phyloP scores from a whole-genome alignment of 306 rosid genomes.

The Mimosa pudica region DNA sequence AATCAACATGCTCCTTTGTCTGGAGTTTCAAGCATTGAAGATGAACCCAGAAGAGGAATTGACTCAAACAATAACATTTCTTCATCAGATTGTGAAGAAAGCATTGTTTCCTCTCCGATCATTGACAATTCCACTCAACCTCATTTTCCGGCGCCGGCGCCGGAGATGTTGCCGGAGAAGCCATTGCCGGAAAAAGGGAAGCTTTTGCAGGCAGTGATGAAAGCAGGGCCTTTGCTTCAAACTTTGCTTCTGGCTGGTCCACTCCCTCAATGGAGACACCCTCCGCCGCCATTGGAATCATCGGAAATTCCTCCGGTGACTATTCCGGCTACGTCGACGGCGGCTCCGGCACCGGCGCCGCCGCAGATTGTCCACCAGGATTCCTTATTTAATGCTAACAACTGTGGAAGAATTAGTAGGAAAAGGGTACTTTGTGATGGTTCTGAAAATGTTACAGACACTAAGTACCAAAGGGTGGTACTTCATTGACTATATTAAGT shows the following conservation, averaged over 20 bases:
- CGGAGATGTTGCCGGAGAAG: slow-evolving; percentile 57
- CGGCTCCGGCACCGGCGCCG: slow-evolving; percentile 29
- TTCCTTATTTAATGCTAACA: slow-evolving; percentile 46
- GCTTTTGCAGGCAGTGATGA: slow-evolving; percentile 95
- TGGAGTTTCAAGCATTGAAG: slow-evolving; percentile 92
- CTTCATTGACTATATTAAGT: slow-evolving; percentile 53
- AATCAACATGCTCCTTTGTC: slow-evolving; percentile 63
- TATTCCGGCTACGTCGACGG: slow-evolving; percentile 54
- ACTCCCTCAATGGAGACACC: slow-evolving; percentile 99
- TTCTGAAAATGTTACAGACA: slow-evolving; percentile 67
- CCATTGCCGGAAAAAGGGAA: slow-evolving; percentile 95
- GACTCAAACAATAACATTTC: slow-evolving; percentile 80
- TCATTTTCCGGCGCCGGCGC: slow-evolving; percentile 39
- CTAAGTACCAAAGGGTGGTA: slow-evolving; percentile 74
- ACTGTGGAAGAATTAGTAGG: slow-evolving; percentile 61
- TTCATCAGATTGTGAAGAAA: slow-evolving; percentile 94
- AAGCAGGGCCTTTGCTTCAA: slow-evolving; percentile 95
- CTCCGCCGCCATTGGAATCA: slow-evolving; percentile 93
- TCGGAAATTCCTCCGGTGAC: slow-evolving; percentile 91
- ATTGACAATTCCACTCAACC: slow-evolving; percentile 51
- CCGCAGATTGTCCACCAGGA: slow-evolving; percentile 57
- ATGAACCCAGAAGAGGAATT: slow-evolving; percentile 82
- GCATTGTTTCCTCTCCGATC: slow-evolving; percentile 89
- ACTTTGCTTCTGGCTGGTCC: slow-evolving; percentile 93
- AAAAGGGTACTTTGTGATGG: slow-evolving; percentile 69